phyloP scores from a whole-genome alignment of 2,329 filamentous ascomycete species.

The Venturia pyrina region DNA sequence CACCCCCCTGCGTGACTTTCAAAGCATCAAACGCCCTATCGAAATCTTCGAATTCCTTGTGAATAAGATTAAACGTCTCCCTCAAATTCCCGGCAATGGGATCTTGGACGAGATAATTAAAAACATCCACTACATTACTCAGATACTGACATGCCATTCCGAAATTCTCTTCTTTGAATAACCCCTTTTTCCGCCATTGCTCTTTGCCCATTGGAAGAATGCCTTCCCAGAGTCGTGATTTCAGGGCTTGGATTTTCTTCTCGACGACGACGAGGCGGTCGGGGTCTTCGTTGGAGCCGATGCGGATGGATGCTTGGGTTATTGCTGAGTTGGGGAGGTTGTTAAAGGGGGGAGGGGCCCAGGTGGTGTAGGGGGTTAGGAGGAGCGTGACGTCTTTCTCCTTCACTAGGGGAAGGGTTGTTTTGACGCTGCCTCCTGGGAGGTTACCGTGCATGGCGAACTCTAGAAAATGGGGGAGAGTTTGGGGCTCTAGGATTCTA shows the following conservation, averaged over 20 bases:
- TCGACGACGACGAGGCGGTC: neutral
- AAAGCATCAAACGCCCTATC: neutral
- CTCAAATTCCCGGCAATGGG: neutral
- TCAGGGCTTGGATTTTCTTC: constrained; percentile 4
- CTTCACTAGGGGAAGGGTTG: neutral
- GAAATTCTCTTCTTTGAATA: neutral
- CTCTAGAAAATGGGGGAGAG: neutral
- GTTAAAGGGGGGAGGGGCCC: neutral
- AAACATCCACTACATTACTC: neutral
- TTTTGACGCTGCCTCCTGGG: neutral
- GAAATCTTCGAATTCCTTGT: neutral
- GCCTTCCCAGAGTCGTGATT: neutral
- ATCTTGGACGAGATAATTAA: neutral
- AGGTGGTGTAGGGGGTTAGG: neutral
- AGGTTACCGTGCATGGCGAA: neutral
- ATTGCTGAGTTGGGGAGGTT: neutral
- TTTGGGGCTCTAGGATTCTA: neutral
- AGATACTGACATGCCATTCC: constrained; percentile 4
- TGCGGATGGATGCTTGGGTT: neutral
- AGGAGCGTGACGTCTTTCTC: neutral
- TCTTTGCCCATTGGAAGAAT: neutral
- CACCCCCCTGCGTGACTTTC: neutral
- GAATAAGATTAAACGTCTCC: neutral
- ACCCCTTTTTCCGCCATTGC: neutral
- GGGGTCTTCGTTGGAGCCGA: neutral